Percentiles rank a stretch among this genome's conserved stretches.
phyloP scores from a whole-genome alignment of 495 filamentous ascomycete species.

The Penicillium herquei region DNA sequence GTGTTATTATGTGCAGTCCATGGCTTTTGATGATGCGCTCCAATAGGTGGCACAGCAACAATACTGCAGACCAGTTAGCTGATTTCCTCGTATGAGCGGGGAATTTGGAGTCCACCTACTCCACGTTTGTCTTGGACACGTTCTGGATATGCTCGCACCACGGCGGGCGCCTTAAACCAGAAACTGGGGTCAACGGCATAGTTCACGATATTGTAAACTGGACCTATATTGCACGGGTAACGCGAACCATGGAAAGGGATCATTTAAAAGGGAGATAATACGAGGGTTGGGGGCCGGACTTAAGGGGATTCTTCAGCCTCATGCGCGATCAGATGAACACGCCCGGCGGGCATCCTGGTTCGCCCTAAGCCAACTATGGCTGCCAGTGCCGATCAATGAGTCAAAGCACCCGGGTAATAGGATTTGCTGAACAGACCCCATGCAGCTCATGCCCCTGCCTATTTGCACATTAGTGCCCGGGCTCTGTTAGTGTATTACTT shows the following conservation, averaged over 20 bases:
- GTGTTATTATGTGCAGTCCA: constrained; percentile 28
- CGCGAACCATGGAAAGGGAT: neutral
- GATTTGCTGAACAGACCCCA: no score
- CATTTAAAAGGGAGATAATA: neutral
- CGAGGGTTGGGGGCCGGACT: constrained; percentile 6
- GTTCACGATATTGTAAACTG: neutral
- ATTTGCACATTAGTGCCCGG: no score
- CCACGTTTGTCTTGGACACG: constrained; percentile 29
- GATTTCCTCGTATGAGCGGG: constrained; percentile 3
- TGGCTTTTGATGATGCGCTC: constrained; percentile 36
- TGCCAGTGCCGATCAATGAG: constrained; percentile 21
- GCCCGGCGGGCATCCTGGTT: constrained; percentile 10
- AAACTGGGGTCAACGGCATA: constrained; percentile 9
- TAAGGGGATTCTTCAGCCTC: constrained; percentile 20
- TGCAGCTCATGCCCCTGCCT: no score
- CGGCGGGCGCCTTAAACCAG: constrained; percentile 7
- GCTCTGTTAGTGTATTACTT: no score
- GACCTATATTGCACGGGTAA: no score
- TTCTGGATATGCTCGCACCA: constrained; percentile 19
- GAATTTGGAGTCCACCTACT: constrained; percentile 28
- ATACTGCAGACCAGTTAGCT: constrained; percentile 29
- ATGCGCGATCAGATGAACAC: constrained; percentile 19
- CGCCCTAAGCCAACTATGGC: constrained; percentile 12
- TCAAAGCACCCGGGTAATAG: constrained; percentile 15
- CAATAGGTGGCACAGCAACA: constrained; percentile 44